Evolutionary conservation across 208 protist species (phyloP).

Genomic region (Trypanosomatidae sp.): DNA sequence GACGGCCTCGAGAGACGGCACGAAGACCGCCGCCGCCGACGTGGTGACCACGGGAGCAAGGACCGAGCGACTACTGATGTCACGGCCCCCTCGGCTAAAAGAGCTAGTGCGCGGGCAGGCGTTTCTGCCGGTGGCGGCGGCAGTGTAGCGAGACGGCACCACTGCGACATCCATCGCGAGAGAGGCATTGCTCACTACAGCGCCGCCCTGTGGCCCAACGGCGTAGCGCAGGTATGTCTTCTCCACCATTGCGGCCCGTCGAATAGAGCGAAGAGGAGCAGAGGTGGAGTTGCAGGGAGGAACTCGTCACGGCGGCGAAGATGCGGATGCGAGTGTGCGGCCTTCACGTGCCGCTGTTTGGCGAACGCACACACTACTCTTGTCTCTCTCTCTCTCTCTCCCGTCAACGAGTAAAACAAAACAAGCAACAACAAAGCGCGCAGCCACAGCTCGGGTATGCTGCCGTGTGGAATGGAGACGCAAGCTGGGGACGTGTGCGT

Average conservation of each 20-base stretch:
- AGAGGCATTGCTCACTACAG: slow-evolving; percentile 62
- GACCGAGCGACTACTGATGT: neutral
- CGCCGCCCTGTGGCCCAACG: slow-evolving; percentile 74
- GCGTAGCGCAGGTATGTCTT: slow-evolving; percentile 91
- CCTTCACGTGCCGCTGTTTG: neutral
- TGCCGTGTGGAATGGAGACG: neutral
- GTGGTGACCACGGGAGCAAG: slow-evolving; percentile 10
- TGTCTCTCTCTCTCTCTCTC: neutral
- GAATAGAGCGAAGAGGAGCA: neutral
- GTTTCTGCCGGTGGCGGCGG: slow-evolving; percentile 1
- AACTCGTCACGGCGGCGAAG: neutral
- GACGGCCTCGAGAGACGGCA: slow-evolving; percentile 84
- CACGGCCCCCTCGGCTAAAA: slow-evolving; percentile 3
- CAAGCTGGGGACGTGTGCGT: neutral
- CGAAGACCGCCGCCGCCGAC: slow-evolving; percentile 57
- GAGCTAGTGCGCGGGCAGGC: neutral
- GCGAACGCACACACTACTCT: neutral
- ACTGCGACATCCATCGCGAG: slow-evolving; percentile 57
- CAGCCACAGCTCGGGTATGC: neutral
- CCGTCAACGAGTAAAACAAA: neutral
- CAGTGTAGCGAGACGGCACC: slow-evolving; percentile 34
- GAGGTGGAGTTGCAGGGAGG: neutral
- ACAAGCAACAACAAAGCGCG: too few relatives aligned
- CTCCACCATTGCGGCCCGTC: slow-evolving; percentile 59
- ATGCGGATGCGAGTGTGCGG: neutral